Conservation (phyloP, 305 asterid genomes). For the Rubia tinctorum region DNA sequence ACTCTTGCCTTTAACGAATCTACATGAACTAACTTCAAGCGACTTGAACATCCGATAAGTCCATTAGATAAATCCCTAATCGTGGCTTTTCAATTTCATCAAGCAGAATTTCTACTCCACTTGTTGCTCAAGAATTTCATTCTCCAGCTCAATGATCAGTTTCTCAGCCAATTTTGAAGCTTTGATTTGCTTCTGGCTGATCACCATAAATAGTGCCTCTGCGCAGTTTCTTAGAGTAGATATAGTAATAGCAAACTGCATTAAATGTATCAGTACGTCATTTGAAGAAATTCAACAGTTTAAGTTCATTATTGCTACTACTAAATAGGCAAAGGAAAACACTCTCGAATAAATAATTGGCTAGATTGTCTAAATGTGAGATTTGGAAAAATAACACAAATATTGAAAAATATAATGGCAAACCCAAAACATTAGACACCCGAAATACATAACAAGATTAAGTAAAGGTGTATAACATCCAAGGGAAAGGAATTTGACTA, state of each 20-base stretch:
- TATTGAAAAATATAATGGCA: not conserved
- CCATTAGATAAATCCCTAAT: too few relatives aligned
- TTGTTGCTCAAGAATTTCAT: constrained; percentile 81
- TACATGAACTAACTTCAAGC: constrained; percentile 41
- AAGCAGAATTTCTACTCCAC: constrained; percentile 68
- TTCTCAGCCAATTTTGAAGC: constrained; percentile 86
- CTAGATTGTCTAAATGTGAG: not conserved
- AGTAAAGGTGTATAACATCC: constrained; percentile 80
- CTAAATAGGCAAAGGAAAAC: not conserved
- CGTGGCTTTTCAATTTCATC: constrained; percentile 79
- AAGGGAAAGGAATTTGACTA: constrained; percentile 82
- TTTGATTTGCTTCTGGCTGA: constrained; percentile 84
- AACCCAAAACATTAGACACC: not conserved
- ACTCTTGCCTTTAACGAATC: constrained; percentile 33
- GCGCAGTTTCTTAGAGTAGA: constrained; percentile 64
- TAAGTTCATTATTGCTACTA: not conserved
- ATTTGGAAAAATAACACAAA: not conserved
- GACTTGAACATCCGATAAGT: constrained; percentile 66
- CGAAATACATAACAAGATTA: constrained; percentile 87
- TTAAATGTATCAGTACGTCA: constrained; percentile 19
- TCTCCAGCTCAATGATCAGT: constrained; percentile 75
- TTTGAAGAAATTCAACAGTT: constrained; percentile 4
- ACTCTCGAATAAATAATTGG: too few relatives aligned
- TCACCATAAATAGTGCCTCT: constrained; percentile 86
- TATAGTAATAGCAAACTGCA: constrained; percentile 89